Evolutionary conservation across 306 rosid species (phyloP), one percentile per base, ranked within the genome.

Genomic region (Spatholobus suberectus): DNA sequence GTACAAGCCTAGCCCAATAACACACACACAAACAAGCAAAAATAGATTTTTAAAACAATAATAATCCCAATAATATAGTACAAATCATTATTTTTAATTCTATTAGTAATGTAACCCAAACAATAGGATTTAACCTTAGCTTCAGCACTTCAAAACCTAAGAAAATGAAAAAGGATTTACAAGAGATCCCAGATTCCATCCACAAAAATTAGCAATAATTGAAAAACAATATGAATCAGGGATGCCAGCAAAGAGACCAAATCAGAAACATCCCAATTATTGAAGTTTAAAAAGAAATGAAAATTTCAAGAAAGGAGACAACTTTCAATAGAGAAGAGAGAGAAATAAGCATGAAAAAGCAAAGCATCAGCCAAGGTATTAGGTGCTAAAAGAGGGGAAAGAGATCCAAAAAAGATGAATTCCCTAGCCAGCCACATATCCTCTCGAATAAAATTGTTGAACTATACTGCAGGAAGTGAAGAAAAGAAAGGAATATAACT

Each of bases 51-150:
- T 32, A 2, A 34, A 35, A 26, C 38, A 38, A 68, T 40, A 40
- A 68, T 1, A 14, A 61, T 24, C 70, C 55, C 27, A 44, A 13
- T 69, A 43, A 40, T 69, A 12, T 61, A 27, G 15, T 5, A 67
- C 51, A 38, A 10, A 17, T 40, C 37, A 69, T 69, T 23, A 43
- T 43, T 23, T 26, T 69, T 23, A 21, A 14, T 70, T 23, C 55
- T 43, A 43, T 24, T 23, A 0, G 34, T 1, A 44, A 12, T 26
- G 23, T 70, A 70, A 21, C 4, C 58, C 40, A 7, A 44, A 70
- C 21, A 70, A 44, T 24, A 68, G 51, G 18, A 68, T 68, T 38
- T 68, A 58, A 68, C 52, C 52, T 35, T 66, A n/a, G 49, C 46
- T 65, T 17, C 26, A 65, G 24, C 14, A 26, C 38, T 65, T n/a